Conservation (phyloP, 257 asterid species). For the Nicotiana tabacum region DNA sequence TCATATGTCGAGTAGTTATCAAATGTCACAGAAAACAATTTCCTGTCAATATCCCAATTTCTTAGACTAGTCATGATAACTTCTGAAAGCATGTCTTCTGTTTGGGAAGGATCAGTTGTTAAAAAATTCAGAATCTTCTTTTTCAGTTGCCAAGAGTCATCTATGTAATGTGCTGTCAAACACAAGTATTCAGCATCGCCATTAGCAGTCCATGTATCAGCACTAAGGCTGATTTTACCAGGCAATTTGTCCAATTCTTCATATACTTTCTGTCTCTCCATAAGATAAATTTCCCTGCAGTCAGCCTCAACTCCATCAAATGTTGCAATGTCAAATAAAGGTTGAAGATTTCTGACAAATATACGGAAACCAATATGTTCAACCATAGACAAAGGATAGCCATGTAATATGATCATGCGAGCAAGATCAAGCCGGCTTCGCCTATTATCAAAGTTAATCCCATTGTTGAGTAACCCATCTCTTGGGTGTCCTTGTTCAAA, state of each 20-base stretch:
- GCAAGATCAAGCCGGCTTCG: slow-evolving; percentile 72
- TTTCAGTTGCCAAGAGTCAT: slow-evolving; percentile 71
- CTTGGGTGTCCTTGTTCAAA: slow-evolving; percentile 32
- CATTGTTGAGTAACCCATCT: slow-evolving; percentile 34
- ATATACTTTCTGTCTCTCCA: slow-evolving; percentile 67
- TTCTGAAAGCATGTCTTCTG: slow-evolving; percentile 64
- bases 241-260: slow-evolving; percentile 79
- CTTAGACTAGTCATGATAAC: slow-evolving; percentile 58
- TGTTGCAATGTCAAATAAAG: slow-evolving; percentile 63
- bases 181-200: slow-evolving; percentile 60
- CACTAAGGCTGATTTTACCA: slow-evolving; percentile 77
- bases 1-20: slow-evolving; percentile 56
- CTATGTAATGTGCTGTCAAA: slow-evolving; percentile 74
- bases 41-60: slow-evolving; percentile 80
- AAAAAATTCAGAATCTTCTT: slow-evolving; percentile 65
- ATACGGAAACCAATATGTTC: slow-evolving; percentile 79
- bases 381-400: slow-evolving; percentile 82
- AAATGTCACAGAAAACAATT: slow-evolving; percentile 73
- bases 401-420: slow-evolving; percentile 87
- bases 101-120: slow-evolving; percentile 56
- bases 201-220: slow-evolving; percentile 62
- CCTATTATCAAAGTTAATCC: slow-evolving; percentile 53
- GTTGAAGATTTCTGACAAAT: slow-evolving; percentile 81
- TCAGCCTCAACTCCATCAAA: slow-evolving; percentile 61
- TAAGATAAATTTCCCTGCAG: slow-evolving; percentile 64